phyloP scores from a whole-genome alignment of 2,329 filamentous ascomycete genomes.

The Phaeophleospora eucalypticola region DNA sequence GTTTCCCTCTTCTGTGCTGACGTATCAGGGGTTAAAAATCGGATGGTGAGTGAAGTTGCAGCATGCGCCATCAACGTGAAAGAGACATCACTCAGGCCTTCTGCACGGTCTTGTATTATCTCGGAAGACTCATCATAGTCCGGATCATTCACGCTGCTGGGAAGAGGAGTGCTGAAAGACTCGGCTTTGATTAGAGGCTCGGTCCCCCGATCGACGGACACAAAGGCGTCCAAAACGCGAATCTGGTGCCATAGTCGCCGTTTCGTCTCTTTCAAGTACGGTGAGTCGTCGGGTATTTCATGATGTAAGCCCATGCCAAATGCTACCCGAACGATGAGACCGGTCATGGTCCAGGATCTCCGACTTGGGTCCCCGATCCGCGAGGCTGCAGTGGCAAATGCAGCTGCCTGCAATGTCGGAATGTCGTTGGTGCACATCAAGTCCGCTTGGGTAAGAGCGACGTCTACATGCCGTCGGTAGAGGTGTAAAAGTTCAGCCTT shows the following conservation, averaged over 20 bases:
- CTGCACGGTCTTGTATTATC: conserved; percentile 13
- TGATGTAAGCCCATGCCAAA: conserved; percentile 26
- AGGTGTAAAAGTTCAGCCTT: conserved; percentile 20
- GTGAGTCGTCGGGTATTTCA: conserved; percentile 18
- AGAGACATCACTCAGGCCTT: conserved; percentile 26
- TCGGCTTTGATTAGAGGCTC: conserved; percentile 16
- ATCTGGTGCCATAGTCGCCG: conserved; percentile 29
- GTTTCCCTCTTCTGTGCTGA: conserved; percentile 16
- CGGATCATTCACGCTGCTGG: conserved; percentile 29
- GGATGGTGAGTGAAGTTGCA: conserved; percentile 13
- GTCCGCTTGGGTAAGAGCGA: conserved; percentile 27
- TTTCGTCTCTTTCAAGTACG: conserved; percentile 27
- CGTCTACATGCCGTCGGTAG: conserved; percentile 25
- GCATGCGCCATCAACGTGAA: conserved; percentile 20
- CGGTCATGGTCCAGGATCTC: conserved; percentile 27
- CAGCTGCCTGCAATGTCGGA: conserved; percentile 25
- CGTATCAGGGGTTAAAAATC: conserved; percentile 15
- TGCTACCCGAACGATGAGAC: conserved; percentile 28
- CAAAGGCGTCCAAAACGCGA: conserved; percentile 26
- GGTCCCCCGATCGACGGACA: conserved; percentile 26
- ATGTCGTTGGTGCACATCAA: conserved; percentile 27
- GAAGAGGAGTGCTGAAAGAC: conserved; percentile 20
- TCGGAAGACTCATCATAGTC: conserved; percentile 25
- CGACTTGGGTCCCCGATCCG: conserved; percentile 23
- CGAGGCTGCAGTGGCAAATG: conserved; percentile 22